Base-by-base conservation (phyloP, 805 yeast genomes). In the Lachancea lanzarotensis region DNA sequence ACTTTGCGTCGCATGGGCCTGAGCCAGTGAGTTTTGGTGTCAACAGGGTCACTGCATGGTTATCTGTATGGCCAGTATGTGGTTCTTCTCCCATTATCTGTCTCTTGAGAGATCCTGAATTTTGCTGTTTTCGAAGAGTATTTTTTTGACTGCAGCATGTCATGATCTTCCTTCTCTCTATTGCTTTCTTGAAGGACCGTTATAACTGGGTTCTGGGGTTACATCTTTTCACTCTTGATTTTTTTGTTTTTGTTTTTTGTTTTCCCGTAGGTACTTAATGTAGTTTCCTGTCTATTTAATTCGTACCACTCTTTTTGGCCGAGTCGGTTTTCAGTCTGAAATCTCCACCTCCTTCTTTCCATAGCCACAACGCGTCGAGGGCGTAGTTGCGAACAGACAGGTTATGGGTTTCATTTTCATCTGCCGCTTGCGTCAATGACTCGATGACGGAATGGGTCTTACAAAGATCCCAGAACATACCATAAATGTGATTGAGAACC, bases 321-420 rank as follows among this genome's bases (percentile, higher is more conserved):
- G 25, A 4, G 25, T 8, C 25, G 8, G 25, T 22, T 6, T 47
- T 13, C 40, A 43, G 17, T 37, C 48, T 36, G 37, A 52, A 56
- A 49, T 66, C 71, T 25, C 73, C 73, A 22, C 73, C 74, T 35
- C 73, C 74, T 47, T 66, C 66, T 53, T 74, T 81, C 93, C 95
- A 87, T 43, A 90, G 66, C 95, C 96, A 90, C 30, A 90, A 70
- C 0, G 96, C 95, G 52, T 90, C 97, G 26, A 84, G 72, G 1
- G 96, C 95, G 60, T 88, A 86, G 52, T 77, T 84, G 53, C 85
- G 71, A 1, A 89, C 89, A 30, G 90, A 82, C 26, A 90, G 48
- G 60, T 84, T 86, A 15, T 65, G 69, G 0, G 87, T 82, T 42
- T 65, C 68, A 12, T 63, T 61, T 40, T 84, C 95, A 53, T 84